Evolutionary conservation across 352 stramenopile genomes (phyloP), one percentile per base, ranked within the genome.

Genomic region (Globisporangium cylindrosporum): DNA sequence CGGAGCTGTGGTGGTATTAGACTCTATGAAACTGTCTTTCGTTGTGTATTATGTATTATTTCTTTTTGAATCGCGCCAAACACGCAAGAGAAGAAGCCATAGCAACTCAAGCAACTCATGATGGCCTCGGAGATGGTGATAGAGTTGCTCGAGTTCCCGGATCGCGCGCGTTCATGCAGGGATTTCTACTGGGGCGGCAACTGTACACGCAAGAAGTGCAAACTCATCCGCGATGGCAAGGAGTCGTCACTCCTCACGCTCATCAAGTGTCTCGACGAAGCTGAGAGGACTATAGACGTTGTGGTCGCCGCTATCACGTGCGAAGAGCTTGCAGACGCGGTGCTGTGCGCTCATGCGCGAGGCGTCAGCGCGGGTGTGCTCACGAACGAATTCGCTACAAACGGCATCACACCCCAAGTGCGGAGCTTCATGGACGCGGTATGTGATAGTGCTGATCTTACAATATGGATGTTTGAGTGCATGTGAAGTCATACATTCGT

Each of bases 261-360:
- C 55, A 60, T 89, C 46, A 68, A 67, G 41, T 78, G 76, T 62
- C 69, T 91, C 38, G 70, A 80, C 27, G 55, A 43, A 3, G 74
- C 82, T 20, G 79, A 67, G 38, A 71, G 64, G 38, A 82, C 69
- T 3, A 80, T 88, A 71, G 82, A 91, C 64, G 78, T 91, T 25
- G 84, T 72, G 54, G 80, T 91, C 38, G 84, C 88, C 63, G 89
- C 79, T 22, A 86, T 89, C 71, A 86, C 80, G 1, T 89, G 82
- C 56, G 78, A 89, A 38, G 82, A 89, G 79, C 85, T 89, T 59
- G 72, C 79, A 2, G 73, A 89, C 7, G 76, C 78, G 22, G 78
- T 91, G 58, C 54, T 89, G 20, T 73, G 74, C 4, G 80, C 77
- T 14, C 78, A 87, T 62, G 46, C 69, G 38, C 80, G 82, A 15